Base-by-base conservation (phyloP, 2,329 filamentous ascomycete genomes). In the Moelleriella libera region DNA sequence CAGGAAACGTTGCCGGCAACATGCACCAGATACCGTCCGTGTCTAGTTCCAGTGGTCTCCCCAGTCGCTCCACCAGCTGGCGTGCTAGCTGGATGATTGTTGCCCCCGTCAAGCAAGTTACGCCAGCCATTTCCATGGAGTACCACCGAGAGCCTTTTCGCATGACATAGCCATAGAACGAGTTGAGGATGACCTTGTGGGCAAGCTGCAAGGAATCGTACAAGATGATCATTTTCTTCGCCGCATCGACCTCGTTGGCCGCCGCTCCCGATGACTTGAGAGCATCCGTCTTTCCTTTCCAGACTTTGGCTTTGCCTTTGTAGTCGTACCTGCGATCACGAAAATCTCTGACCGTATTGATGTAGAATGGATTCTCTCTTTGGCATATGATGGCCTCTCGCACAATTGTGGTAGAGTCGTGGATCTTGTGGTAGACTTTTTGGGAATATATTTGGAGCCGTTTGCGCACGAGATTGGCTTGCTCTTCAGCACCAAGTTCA, bases 21-120 rank as follows among this genome's bases (percentile, higher is more conserved):
- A 98, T 98, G 67, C 92, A 98, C 94, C 92, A 98, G 58, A 98
- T 98, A 77, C 94, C 92, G 61, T 98, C 92, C 3, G 92, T 98
- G 63, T 98, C 92, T 45, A 98, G 73, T 63, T 98, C 92, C 46
- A 98, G 72, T 0, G 92, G 92, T 48, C 92, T 78, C 29, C 92
- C 92, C 39, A 98, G 85, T 6, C 92, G 79, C 61, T 98, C 92
- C 4, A 98, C 90, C 2, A 98, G 76, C 57, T 92, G 83, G 59
- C 90, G 80, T 14, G 92, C 94, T 76, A 98, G 81, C 60, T 98
- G 92, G 62, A 98, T 98, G 61, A 98, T 98, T 41, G 82, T 86
- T 32, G 92, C 92, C 52, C 92, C 92, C 1, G 92, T 98, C 63
- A 98, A 70, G 68, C 92, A 98, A 41, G 92, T 98, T 5, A 98